Conservation (phyloP, 2,329 filamentous ascomycete species). For the Talaromyces sp. region DNA sequence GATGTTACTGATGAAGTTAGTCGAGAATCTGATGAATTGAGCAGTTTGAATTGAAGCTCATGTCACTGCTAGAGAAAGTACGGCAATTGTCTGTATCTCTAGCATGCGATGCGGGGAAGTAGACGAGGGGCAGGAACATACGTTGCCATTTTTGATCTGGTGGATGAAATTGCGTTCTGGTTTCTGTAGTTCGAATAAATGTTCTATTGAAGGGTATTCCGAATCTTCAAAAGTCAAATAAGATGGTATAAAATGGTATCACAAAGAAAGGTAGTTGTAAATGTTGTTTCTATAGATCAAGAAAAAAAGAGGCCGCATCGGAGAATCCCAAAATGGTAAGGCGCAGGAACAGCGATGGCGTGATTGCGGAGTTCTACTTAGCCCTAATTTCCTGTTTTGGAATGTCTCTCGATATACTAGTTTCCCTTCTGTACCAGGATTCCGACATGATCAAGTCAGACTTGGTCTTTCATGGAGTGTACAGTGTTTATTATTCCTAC, state of each 20-base stretch:
- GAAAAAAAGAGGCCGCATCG: constrained; percentile 8
- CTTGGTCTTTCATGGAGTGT: not conserved
- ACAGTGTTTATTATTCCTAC: too few species aligned
- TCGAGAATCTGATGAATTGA: not conserved
- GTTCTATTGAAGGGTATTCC: not conserved
- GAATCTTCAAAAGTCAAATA: not conserved
- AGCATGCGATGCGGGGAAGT: constrained; percentile 11
- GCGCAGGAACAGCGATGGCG: constrained; percentile 14
- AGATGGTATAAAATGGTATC: not conserved
- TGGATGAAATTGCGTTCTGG: not conserved
- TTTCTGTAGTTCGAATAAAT: not conserved
- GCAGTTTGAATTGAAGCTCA: not conserved
- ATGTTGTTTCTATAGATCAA: not conserved
- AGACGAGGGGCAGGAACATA: constrained; percentile 16
- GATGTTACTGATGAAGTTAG: constrained; percentile 40
- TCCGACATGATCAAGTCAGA: not conserved
- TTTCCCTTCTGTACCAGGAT: not conserved
- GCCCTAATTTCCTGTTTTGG: constrained; percentile 10
- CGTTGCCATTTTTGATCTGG: constrained; percentile 17
- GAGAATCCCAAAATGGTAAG: not conserved
- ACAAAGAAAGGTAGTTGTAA: not conserved
- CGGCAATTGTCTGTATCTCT: not conserved
- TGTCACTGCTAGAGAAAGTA: not conserved
- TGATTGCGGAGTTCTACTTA: constrained; percentile 9
- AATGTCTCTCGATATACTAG: not conserved